These are phyloP conservation scores for Jaminaea rosea DNA, from an alignment of 1,284 basidiomycete species.

Conservation along the genomic window DNA sequence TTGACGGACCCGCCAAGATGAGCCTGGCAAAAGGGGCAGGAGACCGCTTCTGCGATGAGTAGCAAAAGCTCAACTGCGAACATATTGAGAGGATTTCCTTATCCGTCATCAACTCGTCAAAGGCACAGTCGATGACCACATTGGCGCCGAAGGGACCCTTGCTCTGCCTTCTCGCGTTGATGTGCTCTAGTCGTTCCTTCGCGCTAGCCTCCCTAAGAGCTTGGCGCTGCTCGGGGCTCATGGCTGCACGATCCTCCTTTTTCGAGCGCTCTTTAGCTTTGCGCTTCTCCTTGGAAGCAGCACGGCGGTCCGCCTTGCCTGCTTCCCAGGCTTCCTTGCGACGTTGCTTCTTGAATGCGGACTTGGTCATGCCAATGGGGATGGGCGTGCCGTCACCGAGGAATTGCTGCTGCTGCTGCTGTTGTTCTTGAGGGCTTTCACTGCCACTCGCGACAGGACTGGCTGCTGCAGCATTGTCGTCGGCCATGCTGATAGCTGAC, in stretches of 20 bases:
- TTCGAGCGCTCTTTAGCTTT: slow-evolving; percentile 36
- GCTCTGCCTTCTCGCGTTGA: no score
- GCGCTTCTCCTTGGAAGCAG: slow-evolving; percentile 56
- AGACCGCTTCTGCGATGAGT: slow-evolving; percentile 71
- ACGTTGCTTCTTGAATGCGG: slow-evolving; percentile 66
- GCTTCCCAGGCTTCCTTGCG: slow-evolving; percentile 61
- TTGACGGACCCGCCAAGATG: slow-evolving; percentile 63
- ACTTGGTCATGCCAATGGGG: slow-evolving; percentile 56
- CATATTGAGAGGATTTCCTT: slow-evolving; percentile 85
- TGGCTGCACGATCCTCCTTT: slow-evolving; percentile 2
- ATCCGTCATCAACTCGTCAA: slow-evolving; percentile 87
- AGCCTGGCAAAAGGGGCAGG: slow-evolving; percentile 62
- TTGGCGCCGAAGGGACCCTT: slow-evolving; percentile 54
- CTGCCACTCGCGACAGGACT: no score
- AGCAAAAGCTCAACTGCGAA: slow-evolving; percentile 79
- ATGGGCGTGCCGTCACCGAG: slow-evolving; percentile 1
- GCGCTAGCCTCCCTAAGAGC: no score
- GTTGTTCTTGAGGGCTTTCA: no score
- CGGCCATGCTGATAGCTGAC: no score
- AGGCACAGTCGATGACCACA: slow-evolving; percentile 81
- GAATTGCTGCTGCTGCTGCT: background rate
- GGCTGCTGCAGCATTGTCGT: no score
- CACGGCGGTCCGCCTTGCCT: slow-evolving; percentile 64
- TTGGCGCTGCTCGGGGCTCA: slow-evolving; percentile 40
- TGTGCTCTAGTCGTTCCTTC: no score